Evolutionary conservation across 2,329 filamentous ascomycete species (phyloP).

Genomic region (Beauveria caledonica): DNA sequence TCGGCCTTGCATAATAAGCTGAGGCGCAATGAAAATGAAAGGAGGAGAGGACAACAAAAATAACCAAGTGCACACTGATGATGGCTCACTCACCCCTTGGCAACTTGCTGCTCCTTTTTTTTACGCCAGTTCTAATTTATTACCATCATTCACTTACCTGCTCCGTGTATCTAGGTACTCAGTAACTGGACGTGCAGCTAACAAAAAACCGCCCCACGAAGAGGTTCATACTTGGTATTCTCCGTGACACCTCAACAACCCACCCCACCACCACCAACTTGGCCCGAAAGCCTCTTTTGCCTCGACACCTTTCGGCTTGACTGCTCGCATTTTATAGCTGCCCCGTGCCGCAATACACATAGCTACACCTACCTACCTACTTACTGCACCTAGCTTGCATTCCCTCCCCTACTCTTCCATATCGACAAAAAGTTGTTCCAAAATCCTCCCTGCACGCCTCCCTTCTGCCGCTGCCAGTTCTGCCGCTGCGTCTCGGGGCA

Average conservation of each 20-base stretch:
- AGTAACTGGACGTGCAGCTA: background rate
- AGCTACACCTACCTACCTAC: too few species aligned
- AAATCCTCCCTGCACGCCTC: background rate
- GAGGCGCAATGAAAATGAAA: too few species aligned
- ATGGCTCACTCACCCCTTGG: background rate
- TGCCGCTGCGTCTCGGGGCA: background rate
- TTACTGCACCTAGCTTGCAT: background rate
- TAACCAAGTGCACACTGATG: too few species aligned
- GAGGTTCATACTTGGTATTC: background rate
- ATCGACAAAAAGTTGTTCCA: background rate
- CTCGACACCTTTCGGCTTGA: background rate
- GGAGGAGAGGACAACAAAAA: too few species aligned
- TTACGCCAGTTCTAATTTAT: background rate
- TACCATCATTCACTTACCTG: background rate
- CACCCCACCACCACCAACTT: background rate
- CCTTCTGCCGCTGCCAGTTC: background rate
- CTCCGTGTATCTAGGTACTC: background rate
- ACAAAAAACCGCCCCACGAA: slow-evolving; percentile 1
- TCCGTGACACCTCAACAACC: background rate
- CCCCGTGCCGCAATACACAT: background rate
- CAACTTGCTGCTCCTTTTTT: background rate
- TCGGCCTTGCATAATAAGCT: too few species aligned
- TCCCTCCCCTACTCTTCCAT: background rate
- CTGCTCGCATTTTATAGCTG: slow-evolving; percentile 1
- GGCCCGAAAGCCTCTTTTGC: background rate